These are phyloP conservation scores for Aspergillus persii DNA, from an alignment of 2,329 filamentous ascomycete genomes.

Conservation along the genomic window DNA sequence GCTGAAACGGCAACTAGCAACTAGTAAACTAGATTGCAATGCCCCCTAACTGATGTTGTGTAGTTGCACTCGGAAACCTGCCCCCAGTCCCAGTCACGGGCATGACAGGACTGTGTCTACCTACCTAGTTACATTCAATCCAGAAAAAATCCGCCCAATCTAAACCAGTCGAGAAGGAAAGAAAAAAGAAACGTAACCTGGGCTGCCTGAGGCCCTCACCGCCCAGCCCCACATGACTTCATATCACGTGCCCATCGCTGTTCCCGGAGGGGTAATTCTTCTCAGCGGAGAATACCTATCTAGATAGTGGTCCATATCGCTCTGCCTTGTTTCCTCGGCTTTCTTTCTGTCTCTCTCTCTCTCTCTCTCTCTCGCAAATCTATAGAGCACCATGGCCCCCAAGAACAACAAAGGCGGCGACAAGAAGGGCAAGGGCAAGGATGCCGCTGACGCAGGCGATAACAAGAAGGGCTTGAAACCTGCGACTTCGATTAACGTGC, in stretches of 20 bases:
- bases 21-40: background rate
- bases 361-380: background rate
- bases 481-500: slow-evolving; percentile 62
- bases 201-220: background rate
- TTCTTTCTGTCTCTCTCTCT: background rate
- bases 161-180: too few species aligned
- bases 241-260: background rate
- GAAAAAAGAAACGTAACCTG: too few species aligned
- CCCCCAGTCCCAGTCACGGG: background rate
- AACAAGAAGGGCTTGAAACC: slow-evolving; percentile 50
- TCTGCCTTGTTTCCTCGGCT: background rate
- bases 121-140: background rate
- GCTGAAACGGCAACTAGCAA: background rate
- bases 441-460: slow-evolving; percentile 27
- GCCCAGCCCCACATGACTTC: background rate
- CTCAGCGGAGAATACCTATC: background rate
- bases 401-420: slow-evolving; percentile 42
- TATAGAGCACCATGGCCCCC: slow-evolving; percentile 34
- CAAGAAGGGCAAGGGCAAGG: slow-evolving; percentile 44
- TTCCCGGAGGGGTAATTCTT: background rate
- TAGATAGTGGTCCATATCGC: too few species aligned
- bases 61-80: background rate
- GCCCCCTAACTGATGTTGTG: background rate
- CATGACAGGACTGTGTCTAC: too few species aligned
- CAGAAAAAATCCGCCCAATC: background rate